Evolutionary conservation across 257 asterid species (phyloP).

Genomic region (Penstemon newberryi): DNA sequence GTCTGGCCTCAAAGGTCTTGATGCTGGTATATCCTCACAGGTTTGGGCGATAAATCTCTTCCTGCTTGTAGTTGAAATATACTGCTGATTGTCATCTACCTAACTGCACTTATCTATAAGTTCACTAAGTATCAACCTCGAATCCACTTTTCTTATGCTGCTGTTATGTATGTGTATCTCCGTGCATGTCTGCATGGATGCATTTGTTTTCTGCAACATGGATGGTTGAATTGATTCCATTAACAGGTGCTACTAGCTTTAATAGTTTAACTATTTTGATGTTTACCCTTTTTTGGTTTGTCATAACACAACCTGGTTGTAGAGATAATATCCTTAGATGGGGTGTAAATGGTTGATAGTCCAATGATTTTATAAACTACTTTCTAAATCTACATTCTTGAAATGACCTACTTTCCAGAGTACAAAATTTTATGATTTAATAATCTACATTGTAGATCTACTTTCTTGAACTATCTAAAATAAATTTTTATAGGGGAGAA

Average conservation of each 20-base stretch:
- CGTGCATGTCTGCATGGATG: not conserved
- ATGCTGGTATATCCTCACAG: slow-evolving; percentile 86
- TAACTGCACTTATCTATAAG: slow-evolving; percentile 20
- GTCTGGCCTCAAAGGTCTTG: slow-evolving; percentile 94
- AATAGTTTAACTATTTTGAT: too few relatives aligned
- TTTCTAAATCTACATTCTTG: too few relatives aligned
- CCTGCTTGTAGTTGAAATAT: slow-evolving; percentile 16
- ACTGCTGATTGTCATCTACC: slow-evolving; percentile 12
- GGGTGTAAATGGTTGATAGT: not conserved
- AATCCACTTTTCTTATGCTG: slow-evolving; percentile 23
- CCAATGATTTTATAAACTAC: not conserved
- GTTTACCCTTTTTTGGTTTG: not conserved
- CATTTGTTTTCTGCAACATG: not conserved
- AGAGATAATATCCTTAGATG: not conserved
- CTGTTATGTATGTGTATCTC: slow-evolving; percentile 12
- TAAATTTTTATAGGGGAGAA: not conserved
- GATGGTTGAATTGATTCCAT: not conserved
- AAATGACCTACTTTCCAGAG: too few relatives aligned
- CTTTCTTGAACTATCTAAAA: not conserved
- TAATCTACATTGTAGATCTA: not conserved
- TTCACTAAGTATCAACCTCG: slow-evolving; percentile 7
- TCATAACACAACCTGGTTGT: not conserved
- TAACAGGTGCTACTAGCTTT: not conserved
- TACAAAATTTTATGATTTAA: too few relatives aligned
- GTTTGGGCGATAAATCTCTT: slow-evolving; percentile 37